Evolutionary conservation across 2,329 filamentous ascomycete species (phyloP), one percentile per base, ranked within the genome.

Genomic region (Orbilia brochopaga): DNA sequence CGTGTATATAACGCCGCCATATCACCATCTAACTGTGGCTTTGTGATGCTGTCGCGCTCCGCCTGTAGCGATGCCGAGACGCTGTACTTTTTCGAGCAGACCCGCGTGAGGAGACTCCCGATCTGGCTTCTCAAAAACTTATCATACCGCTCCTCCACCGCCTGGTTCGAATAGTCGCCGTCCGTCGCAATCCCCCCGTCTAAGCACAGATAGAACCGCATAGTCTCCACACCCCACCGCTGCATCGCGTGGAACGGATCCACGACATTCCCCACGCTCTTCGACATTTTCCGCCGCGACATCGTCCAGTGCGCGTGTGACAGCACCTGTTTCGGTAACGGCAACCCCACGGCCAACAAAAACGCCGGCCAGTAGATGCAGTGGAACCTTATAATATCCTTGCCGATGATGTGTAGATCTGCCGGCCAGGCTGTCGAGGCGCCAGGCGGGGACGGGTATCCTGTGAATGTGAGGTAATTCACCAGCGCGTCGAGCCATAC

Each of bases 361-460:
- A 99, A 89, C 2, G 94, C 94, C 0, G 94, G 94, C 94, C 95
- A 99, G 82, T 99, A 99, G 53, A 99, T 88, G 79, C 91, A 93
- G 79, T 99, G 95, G 80, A 99, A 99, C 17, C 92, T 89, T 65
- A 96, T 83, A 75, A 99, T 99, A 79, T 99, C 94, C 80, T 99
- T 99, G 54, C 94, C 94, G 62, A 99, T 88, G 24, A 99, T 87
- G 51, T 99, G 94, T 17, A 94, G 84, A 79, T 99, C 88, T 7
- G 91, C 91, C 2, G 94, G 94, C 93, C 94, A 99, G 23, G 90
- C 87, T 55, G 85, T 84, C 19, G 81, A 81, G 13, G 82, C 81
- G 1, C 87, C 87, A 0, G 90, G 88, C 86, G 89, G 91, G 13
- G 23, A 69, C 0, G 91, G 91, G 78, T 95, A 97, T 13, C 93